Evolutionary conservation across 257 asterid species (phyloP), one percentile per base, ranked within the genome.

Genomic region (Solanum pinnatisectum): DNA sequence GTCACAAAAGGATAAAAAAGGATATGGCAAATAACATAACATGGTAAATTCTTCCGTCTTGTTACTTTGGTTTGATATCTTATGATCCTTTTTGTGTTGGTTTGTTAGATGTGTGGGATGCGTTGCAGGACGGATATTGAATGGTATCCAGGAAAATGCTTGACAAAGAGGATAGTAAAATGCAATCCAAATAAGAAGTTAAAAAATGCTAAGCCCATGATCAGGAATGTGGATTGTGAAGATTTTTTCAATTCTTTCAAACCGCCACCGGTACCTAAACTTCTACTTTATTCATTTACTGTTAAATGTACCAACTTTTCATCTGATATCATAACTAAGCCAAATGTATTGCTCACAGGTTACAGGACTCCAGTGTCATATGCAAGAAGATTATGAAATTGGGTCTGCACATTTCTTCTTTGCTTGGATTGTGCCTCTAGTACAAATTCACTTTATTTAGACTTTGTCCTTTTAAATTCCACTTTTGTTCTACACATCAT

Each of bases 351-450:
- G 60, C 25, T 88, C n/a, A 86, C 91, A 95, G 98, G 97, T 95
- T 63, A 96, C 94, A 93, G 97, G 93, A 60, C 93, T 91, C 85
- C 95, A 92, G 90, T 92, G 90, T 92, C 85, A 89, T 88, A 92
- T 96, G 96, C 94, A 96, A 91, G 95, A 95, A 90, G 98, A 96
- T 87, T 94, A 94, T 86, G 98, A 94, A 84, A 91, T 92, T 84
- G 98, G 98, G 99, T 96, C 88, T 89, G 96, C 87, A n/a, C 20
- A 36, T 65, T 44, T 83, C 49, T 59, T 86, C 82, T 85, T 52
- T 76, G 20, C 27, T 71, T 67, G n/a, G 65, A 65, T 83, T 10
- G 83, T 42, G 32, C 85, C 42, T 60, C 22, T 30, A 22, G 72
- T 56, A 46, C 14, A 39, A 27, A 25, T 84, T 78, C 36, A 59